A percentile compares a stretch with the other conserved stretches of the same genome.
These are phyloP conservation scores for Canariomyces notabilis DNA, from an alignment of 2,329 filamentous ascomycete genomes.

Conservation along the genomic window DNA sequence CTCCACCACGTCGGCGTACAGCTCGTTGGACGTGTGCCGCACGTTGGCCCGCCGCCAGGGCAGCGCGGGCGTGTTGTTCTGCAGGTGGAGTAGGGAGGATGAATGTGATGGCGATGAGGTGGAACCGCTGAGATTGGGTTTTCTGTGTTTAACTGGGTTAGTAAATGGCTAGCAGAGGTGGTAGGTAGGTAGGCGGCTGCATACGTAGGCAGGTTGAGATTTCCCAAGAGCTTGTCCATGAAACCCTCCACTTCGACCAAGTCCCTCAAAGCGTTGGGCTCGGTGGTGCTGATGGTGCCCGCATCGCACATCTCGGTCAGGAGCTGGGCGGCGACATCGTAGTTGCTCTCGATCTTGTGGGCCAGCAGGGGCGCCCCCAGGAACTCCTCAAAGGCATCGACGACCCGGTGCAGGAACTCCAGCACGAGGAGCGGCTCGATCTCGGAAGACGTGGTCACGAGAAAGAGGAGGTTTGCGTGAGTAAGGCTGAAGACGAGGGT, in stretches of 20 bases:
- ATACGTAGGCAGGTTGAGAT: slow-evolving; percentile 76
- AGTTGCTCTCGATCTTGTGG: slow-evolving; percentile 80
- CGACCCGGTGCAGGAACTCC: slow-evolving; percentile 88
- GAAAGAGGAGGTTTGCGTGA: slow-evolving; percentile 83
- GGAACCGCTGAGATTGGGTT: slow-evolving; percentile 30
- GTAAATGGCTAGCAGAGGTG: background rate
- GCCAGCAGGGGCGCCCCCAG: slow-evolving; percentile 81
- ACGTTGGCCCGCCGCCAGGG: slow-evolving; percentile 92
- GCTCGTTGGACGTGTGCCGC: slow-evolving; percentile 90
- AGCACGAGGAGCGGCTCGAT: slow-evolving; percentile 84
- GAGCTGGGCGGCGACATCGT: slow-evolving; percentile 90
- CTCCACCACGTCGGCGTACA: slow-evolving; percentile 95
- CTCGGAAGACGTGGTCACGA: slow-evolving; percentile 80
- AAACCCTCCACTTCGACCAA: slow-evolving; percentile 87
- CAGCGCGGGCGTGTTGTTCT: slow-evolving; percentile 53
- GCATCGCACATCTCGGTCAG: slow-evolving; percentile 95
- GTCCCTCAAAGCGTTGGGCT: slow-evolving; percentile 87
- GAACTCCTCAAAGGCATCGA: slow-evolving; percentile 92
- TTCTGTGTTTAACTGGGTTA: slow-evolving; percentile 7
- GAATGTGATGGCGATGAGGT: slow-evolving; percentile 29
- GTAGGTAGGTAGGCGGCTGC: slow-evolving; percentile 9
- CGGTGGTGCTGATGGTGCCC: slow-evolving; percentile 81
- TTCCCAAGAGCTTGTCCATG: slow-evolving; percentile 82
- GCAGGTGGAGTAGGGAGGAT: slow-evolving; percentile 37
- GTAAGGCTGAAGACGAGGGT: slow-evolving; percentile 82